These are phyloP conservation scores for Didymella sp. DNA, from an alignment of 2,329 filamentous ascomycete genomes.

Conservation along the genomic window DNA sequence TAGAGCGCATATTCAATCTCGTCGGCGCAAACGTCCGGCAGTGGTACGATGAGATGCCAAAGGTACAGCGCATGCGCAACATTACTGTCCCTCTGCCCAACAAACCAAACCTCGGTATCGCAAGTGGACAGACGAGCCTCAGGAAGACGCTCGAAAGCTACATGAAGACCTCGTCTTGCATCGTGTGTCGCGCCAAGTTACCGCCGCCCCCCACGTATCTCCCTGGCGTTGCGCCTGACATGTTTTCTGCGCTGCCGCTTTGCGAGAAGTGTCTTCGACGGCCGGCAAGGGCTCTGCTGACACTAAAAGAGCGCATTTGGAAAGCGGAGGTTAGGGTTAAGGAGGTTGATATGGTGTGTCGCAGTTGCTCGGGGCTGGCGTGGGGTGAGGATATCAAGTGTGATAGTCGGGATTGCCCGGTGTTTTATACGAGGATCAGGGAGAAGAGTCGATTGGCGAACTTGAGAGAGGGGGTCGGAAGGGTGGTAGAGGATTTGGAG, in stretches of 20 bases:
- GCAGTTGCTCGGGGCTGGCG: constrained; percentile 76
- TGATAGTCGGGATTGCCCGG: constrained; percentile 89
- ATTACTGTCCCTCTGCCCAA: constrained; percentile 51
- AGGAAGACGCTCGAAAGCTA: constrained; percentile 92
- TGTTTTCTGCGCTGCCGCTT: constrained; percentile 53
- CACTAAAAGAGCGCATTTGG: constrained; percentile 68
- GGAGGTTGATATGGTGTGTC: constrained; percentile 75
- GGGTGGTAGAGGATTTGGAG: constrained; percentile 41
- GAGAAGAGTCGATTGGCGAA: constrained; percentile 52
- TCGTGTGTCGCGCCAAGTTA: constrained; percentile 74
- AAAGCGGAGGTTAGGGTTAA: constrained; percentile 68
- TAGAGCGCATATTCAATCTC: constrained; percentile 96
- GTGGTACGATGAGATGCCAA: constrained; percentile 98
- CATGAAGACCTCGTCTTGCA: constrained; percentile 79
- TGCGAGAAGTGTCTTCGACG: constrained; percentile 65
- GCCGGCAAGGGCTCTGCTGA: constrained; percentile 67
- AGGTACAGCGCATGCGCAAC: constrained; percentile 76
- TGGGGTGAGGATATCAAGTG: constrained; percentile 81
- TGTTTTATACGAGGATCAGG: constrained; percentile 81
- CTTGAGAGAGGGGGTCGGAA: constrained; percentile 33
- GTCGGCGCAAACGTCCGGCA: constrained; percentile 87
- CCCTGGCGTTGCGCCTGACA: constrained; percentile 25
- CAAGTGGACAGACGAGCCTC: constrained; percentile 42
- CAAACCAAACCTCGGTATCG: constrained; percentile 20
- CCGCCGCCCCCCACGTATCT: constrained; percentile 37